These are phyloP conservation scores for Fomitiporia mediterranea DNA, from an alignment of 1,284 basidiomycete genomes.

Conservation along the genomic window DNA sequence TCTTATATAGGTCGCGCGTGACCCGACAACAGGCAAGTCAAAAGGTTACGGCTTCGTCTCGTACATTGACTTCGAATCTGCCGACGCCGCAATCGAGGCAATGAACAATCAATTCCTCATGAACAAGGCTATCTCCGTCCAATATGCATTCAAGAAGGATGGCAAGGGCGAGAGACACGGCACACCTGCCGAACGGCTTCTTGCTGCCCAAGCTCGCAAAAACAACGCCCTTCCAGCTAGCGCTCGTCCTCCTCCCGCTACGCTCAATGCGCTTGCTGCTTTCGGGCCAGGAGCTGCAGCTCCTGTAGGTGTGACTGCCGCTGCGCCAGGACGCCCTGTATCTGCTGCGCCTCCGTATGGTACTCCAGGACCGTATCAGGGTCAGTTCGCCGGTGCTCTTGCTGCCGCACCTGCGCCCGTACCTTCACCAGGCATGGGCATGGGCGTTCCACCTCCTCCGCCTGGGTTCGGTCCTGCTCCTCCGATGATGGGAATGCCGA, in stretches of 20 bases:
- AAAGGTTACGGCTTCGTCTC: constrained; percentile 98
- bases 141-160: constrained; percentile 99
- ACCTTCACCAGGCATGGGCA: constrained; percentile 59
- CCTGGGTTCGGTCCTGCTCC: constrained; percentile 47
- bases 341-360: constrained; percentile 23
- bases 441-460: constrained; percentile 43
- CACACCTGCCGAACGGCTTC: constrained; percentile 88
- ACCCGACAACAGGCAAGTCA: constrained; percentile 77
- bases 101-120: constrained; percentile 98
- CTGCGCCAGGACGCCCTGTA: constrained; percentile 1
- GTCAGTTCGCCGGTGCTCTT: constrained; percentile 83
- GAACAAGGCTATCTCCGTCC: constrained; percentile 95
- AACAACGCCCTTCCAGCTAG: constrained; percentile 82
- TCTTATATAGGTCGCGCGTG: constrained; percentile 75
- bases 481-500: constrained; percentile 15
- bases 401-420: constrained; percentile 62
- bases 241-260: constrained; percentile 63
- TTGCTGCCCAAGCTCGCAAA: constrained; percentile 93
- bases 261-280: constrained; percentile 63
- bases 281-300: constrained; percentile 20
- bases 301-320: constrained; percentile 14
- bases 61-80: constrained; percentile 95
- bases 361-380: constrained; percentile 68
- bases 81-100: constrained; percentile 92
- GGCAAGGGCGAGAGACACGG: constrained; percentile 97